Evolutionary conservation across 305 asterid species (phyloP).

Genomic region (Lippia alba): DNA sequence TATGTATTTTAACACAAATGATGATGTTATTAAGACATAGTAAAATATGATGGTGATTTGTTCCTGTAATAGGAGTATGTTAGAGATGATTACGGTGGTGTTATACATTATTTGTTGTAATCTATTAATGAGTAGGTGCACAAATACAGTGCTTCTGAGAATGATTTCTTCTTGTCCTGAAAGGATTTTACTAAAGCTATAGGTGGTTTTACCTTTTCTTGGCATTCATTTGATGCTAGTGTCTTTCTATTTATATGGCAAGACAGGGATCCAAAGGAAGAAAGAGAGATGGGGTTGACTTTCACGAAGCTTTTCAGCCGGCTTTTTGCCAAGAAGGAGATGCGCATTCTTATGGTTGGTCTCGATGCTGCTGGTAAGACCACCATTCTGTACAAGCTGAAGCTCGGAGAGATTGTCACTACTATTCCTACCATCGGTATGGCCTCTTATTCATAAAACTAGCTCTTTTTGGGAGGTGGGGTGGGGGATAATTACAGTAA

Average conservation of each 20-base stretch:
- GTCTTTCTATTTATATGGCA: conserved; percentile 6
- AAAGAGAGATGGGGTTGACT: conserved; percentile 67
- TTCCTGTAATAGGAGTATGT: neutral
- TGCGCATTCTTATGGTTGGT: conserved; percentile 85
- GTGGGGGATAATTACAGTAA: no score
- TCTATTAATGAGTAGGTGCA: neutral
- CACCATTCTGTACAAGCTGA: conserved; percentile 79
- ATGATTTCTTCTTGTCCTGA: neutral
- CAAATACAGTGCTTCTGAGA: neutral
- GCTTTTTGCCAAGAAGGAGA: conserved; percentile 82
- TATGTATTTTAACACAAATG: neutral
- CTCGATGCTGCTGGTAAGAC: conserved; percentile 89
- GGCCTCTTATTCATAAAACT: conserved; percentile 30
- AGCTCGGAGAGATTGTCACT: conserved; percentile 80
- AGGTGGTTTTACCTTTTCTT: neutral
- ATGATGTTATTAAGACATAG: neutral
- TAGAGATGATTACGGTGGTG: conserved; percentile 8
- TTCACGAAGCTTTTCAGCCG: conserved; percentile 78
- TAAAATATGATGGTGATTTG: neutral
- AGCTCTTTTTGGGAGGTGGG: neutral
- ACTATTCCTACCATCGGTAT: conserved; percentile 79
- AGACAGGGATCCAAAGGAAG: conserved; percentile 46
- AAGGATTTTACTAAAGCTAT: neutral
- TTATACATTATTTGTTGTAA: neutral
- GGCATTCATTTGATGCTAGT: neutral